phyloP scores from a whole-genome alignment of 257 asterid species.

The Gynochthodes officinalis region DNA sequence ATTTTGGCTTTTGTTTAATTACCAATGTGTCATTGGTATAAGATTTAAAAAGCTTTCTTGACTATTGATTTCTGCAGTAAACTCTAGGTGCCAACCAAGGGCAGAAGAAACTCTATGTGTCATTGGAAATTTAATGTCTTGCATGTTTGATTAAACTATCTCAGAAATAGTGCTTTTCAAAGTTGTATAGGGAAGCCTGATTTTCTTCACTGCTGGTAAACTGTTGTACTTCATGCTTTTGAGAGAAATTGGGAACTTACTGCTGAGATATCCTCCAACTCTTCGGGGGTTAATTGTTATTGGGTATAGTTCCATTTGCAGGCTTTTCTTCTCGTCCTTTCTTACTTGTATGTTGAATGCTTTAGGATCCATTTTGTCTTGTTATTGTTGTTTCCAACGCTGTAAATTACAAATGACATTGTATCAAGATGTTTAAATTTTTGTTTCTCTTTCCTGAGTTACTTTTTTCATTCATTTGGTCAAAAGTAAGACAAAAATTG shows the following conservation, averaged over 20 bases:
- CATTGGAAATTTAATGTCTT: too few relatives aligned
- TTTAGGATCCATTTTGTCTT: background rate
- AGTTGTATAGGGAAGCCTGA: background rate
- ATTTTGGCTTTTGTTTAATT: too few relatives aligned
- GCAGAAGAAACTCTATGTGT: background rate
- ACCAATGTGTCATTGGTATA: background rate
- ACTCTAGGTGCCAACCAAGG: background rate
- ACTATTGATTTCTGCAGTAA: background rate
- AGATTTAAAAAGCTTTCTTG: too few relatives aligned
- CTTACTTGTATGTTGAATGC: background rate
- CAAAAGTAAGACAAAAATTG: background rate
- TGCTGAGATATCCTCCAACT: background rate
- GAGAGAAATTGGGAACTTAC: background rate
- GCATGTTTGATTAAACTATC: background rate
- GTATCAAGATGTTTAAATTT: background rate
- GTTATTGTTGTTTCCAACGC: background rate
- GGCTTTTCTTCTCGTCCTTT: background rate
- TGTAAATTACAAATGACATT: background rate
- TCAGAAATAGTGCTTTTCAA: background rate
- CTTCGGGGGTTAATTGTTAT: background rate
- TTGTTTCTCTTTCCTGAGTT: background rate
- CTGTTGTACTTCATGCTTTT: background rate
- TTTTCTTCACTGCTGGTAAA: background rate
- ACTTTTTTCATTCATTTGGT: background rate
- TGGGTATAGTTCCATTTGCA: background rate